Conservation (phyloP, 345 rosid species). For the Brassica carinata region DNA sequence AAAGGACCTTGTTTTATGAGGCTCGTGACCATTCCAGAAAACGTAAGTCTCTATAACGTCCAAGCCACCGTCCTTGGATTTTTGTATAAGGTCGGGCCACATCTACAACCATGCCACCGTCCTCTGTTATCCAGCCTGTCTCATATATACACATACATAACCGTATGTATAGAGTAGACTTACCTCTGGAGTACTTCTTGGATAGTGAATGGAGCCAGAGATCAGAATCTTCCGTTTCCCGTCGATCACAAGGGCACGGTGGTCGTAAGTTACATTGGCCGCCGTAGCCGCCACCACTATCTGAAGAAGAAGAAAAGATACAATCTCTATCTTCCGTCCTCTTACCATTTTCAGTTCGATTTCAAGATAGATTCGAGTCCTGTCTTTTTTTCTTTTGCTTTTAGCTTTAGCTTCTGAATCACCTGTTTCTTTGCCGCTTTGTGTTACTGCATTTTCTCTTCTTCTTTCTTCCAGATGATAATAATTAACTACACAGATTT, state of each 20-base stretch:
- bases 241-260: constrained; percentile 72
- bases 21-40: constrained; percentile 89
- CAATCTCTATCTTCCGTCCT: constrained; percentile 11
- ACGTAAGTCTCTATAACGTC: constrained; percentile 92
- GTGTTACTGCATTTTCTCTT: constrained; percentile 39
- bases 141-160: neutral
- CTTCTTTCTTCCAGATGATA: neutral
- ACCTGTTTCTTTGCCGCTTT: constrained; percentile 37
- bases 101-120: constrained; percentile 48
- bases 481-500: neutral
- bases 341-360: constrained; percentile 14
- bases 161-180: neutral
- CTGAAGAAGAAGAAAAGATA: constrained; percentile 1
- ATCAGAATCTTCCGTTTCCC: constrained; percentile 74
- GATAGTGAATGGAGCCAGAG: constrained; percentile 97
- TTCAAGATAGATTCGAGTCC: neutral
- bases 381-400: neutral
- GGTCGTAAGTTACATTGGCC: constrained; percentile 76
- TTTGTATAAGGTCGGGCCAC: constrained; percentile 96
- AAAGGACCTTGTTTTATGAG: constrained; percentile 72
- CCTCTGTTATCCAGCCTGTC: neutral
- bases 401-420: neutral
- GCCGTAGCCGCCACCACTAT: constrained; percentile 24
- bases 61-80: constrained; percentile 94
- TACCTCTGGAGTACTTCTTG: constrained; percentile 93